A percentile compares a stretch with the other conserved stretches of the same genome.
These are phyloP conservation scores for Vickermania ingenoplastis DNA, from an alignment of 208 protist genomes.

Conservation along the genomic window DNA sequence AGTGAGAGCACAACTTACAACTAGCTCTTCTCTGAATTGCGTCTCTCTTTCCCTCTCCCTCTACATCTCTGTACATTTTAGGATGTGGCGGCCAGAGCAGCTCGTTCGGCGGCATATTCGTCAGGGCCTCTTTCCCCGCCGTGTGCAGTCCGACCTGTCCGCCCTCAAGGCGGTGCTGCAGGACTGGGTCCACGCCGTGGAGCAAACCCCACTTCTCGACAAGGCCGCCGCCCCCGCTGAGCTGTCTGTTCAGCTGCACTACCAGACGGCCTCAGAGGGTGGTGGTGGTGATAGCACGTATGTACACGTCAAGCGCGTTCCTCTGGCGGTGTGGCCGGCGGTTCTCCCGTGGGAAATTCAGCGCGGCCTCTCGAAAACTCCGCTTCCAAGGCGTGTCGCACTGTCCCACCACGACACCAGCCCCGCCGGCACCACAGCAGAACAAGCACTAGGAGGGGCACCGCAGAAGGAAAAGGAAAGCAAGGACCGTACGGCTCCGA, in stretches of 20 bases:
- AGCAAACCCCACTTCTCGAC: slow-evolving; percentile 35
- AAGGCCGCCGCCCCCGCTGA: slow-evolving; percentile 44
- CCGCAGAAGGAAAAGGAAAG: slow-evolving; percentile 1
- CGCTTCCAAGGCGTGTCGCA: too few relatives aligned
- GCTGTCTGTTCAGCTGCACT: slow-evolving; percentile 38
- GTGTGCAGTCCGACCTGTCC: slow-evolving; percentile 31
- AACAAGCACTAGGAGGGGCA: too few relatives aligned
- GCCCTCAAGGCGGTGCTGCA: slow-evolving; percentile 52
- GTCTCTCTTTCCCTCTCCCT: background rate
- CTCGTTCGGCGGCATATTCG: too few relatives aligned
- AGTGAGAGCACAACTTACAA: too few relatives aligned
- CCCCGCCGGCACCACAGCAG: too few relatives aligned
- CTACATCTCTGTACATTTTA: background rate
- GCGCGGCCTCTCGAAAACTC: slow-evolving; percentile 61
- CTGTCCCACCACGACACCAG: too few relatives aligned
- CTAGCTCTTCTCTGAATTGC: too few relatives aligned
- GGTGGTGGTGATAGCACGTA: too few relatives aligned
- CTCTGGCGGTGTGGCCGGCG: slow-evolving; percentile 65
- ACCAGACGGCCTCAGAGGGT: too few relatives aligned
- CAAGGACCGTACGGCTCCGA: too few relatives aligned
- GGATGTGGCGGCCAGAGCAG: too few relatives aligned
- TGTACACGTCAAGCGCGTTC: slow-evolving; percentile 23
- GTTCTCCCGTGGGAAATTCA: slow-evolving; percentile 84
- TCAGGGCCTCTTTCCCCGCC: slow-evolving; percentile 47
- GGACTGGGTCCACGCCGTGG: slow-evolving; percentile 55